Evolutionary conservation across 2,329 filamentous ascomycete species (phyloP).

Genomic region (Fusarium staphyleae): DNA sequence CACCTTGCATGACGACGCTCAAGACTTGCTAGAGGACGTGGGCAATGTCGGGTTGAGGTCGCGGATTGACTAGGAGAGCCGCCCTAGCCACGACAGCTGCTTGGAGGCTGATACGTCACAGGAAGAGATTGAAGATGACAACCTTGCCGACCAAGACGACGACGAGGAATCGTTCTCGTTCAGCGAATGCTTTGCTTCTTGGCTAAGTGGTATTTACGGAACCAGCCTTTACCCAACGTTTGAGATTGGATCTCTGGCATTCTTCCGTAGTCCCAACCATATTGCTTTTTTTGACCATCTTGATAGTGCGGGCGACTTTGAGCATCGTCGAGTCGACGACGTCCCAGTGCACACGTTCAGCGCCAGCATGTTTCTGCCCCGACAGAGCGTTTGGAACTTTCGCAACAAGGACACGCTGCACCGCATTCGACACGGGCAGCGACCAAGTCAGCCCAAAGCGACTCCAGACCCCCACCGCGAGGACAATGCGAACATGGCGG

Average conservation of each 20-base stretch:
- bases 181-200: conserved; percentile 43
- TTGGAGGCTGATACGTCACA: conserved; percentile 27
- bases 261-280: conserved; percentile 58
- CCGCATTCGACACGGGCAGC: conserved; percentile 9
- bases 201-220: conserved; percentile 53
- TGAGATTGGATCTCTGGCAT: conserved; percentile 59
- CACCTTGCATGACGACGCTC: conserved; percentile 1
- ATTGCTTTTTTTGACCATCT: conserved; percentile 58
- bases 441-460: conserved; percentile 35
- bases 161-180: conserved; percentile 33
- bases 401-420: conserved; percentile 44
- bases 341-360: conserved; percentile 62
- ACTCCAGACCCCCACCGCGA: conserved; percentile 37
- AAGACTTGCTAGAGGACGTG: conserved; percentile 13
- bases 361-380: conserved; percentile 60
- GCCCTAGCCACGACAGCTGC: conserved; percentile 20
- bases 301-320: conserved; percentile 57
- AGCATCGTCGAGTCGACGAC: conserved; percentile 55
- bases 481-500: conserved; percentile 24
- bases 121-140: conserved; percentile 13
- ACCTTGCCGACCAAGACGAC: conserved; percentile 18
- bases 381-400: conserved; percentile 59
- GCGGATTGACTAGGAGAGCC: conserved; percentile 35
- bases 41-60: conserved; percentile 21
- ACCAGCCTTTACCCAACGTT: conserved; percentile 61